Evolutionary conservation across 2,329 filamentous ascomycete genomes (phyloP).

Genomic region (Chaetomiaceae sp.): DNA sequence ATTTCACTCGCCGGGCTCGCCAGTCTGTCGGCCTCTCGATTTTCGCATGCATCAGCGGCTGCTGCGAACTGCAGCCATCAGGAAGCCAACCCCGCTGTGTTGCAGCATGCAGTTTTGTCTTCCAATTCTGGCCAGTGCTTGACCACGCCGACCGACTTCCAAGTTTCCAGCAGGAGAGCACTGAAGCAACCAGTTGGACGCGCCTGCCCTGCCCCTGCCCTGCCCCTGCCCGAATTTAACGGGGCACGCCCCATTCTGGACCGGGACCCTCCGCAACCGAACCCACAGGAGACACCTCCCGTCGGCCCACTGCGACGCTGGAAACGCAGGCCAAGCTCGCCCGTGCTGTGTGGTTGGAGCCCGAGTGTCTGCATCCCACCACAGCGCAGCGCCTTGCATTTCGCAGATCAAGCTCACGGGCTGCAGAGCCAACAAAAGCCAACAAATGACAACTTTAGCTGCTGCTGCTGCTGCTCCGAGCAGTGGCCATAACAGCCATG

Average conservation of each 20-base stretch:
- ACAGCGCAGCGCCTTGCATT: neutral
- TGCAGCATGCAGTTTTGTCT: neutral
- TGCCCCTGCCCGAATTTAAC: conserved; percentile 7
- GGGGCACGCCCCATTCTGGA: conserved; percentile 1
- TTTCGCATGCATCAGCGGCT: neutral
- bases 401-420: neutral
- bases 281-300: neutral
- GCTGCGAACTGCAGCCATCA: neutral
- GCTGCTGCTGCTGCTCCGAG: conserved; percentile 23
- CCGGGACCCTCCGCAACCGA: neutral
- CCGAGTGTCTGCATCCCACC: conserved; percentile 1
- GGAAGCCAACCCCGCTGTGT: neutral
- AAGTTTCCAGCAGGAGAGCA: too few relatives aligned
- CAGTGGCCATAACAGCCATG: conserved; percentile 21
- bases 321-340: conserved; percentile 4
- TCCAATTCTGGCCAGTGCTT: conserved; percentile 2
- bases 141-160: neutral
- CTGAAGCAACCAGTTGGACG: conserved; percentile 8
- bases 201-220: neutral
- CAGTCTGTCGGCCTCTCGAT: conserved; percentile 3
- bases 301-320: neutral
- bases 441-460: conserved; percentile 26
- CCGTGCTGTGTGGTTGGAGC: neutral
- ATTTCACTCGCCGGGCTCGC: neutral
- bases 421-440: too few relatives aligned